Evolutionary conservation across 306 rosid species (phyloP).

Genomic region (Prunus campanulata): DNA sequence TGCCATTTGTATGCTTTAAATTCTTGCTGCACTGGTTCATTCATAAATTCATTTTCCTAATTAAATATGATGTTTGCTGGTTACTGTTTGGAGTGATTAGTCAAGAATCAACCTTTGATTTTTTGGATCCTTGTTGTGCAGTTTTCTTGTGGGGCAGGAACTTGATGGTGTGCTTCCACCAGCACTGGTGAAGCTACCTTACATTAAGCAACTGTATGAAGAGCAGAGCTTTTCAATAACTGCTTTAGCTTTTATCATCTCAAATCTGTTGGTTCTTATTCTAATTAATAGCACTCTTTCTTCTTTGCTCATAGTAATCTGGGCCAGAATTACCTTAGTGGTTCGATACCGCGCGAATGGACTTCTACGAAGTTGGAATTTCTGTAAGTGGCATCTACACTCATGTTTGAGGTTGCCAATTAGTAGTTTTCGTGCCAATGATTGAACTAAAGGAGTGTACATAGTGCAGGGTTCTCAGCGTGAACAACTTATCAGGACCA

Average conservation of each 20-base stretch:
- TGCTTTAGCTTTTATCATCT: not conserved
- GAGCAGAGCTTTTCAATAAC: not conserved
- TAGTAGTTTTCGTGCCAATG: not conserved
- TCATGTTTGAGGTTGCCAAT: not conserved
- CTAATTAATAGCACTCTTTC: not conserved
- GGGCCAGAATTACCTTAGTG: constrained; percentile 19
- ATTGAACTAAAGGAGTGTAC: not conserved
- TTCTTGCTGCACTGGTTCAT: not conserved
- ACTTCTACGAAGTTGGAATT: constrained; percentile 26
- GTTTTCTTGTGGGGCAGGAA: constrained; percentile 22
- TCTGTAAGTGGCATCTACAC: constrained; percentile 12
- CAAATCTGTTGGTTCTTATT: not conserved
- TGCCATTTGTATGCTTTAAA: not conserved
- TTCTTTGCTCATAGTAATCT: constrained; percentile 7
- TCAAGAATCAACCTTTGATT: not conserved
- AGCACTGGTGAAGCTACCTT: constrained; percentile 24
- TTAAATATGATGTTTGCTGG: too few relatives aligned
- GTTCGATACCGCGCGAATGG: constrained; percentile 28
- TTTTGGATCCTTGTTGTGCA: not conserved
- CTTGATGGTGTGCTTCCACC: constrained; percentile 34
- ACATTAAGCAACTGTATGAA: constrained; percentile 21
- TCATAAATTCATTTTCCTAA: too few relatives aligned
- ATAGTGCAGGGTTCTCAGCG: constrained; percentile 19
- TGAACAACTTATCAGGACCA: constrained; percentile 32
- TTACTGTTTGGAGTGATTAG: too few relatives aligned